Conservation (phyloP, 106 monocot genomes). For the Dendrobium nobile region DNA sequence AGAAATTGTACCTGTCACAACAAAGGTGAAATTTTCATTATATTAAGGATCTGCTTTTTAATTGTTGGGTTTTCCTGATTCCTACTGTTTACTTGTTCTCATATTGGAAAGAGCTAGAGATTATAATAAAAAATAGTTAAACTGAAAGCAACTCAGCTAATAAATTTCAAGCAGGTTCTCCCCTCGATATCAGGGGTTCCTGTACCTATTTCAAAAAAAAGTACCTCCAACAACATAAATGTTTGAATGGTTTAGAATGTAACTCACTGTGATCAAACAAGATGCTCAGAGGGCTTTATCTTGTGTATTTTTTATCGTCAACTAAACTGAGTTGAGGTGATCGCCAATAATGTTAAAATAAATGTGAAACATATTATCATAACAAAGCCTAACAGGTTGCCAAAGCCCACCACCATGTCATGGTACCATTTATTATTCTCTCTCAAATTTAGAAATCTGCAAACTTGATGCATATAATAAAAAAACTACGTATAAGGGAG, state of each 20-base stretch:
- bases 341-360: background rate
- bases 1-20: constrained; percentile 75
- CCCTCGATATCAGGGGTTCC: background rate
- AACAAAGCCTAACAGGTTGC: background rate
- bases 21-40: constrained; percentile 35
- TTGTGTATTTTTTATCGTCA: background rate
- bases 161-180: too few relatives aligned
- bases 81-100: background rate
- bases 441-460: background rate
- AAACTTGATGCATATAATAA: background rate
- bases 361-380: background rate
- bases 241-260: background rate
- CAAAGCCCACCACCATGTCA: background rate
- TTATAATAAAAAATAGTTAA: background rate
- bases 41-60: background rate
- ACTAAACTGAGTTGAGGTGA: background rate
- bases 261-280: background rate
- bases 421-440: background rate
- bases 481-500: background rate
- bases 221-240: background rate
- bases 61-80: background rate
- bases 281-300: background rate
- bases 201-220: background rate
- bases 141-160: too few relatives aligned
- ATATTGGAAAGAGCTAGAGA: background rate